Conservation (phyloP, 2,329 filamentous ascomycete species). For the Aureobasidium sp. region DNA sequence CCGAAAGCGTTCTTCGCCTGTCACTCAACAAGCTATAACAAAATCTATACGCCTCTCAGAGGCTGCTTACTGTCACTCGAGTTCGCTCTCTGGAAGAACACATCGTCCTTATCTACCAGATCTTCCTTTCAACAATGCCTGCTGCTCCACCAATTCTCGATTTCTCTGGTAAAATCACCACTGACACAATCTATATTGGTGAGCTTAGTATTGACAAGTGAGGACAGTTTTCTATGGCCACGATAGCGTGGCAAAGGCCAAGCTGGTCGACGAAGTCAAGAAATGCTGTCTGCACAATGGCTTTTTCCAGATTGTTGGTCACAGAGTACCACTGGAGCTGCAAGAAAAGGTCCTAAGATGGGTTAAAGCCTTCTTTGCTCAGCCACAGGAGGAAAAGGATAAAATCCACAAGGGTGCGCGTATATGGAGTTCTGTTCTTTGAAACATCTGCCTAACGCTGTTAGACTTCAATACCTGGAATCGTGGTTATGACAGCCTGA, state of each 20-base stretch:
- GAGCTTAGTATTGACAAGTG: background rate
- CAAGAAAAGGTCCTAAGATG: slow-evolving; percentile 34
- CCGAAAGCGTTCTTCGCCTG: too few relatives aligned
- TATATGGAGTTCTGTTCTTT: background rate
- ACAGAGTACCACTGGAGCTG: slow-evolving; percentile 34
- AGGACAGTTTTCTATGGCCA: background rate
- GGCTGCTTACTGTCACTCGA: too few relatives aligned
- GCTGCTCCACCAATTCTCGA: background rate
- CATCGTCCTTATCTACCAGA: too few relatives aligned
- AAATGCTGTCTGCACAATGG: slow-evolving; percentile 24
- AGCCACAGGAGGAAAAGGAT: slow-evolving; percentile 38
- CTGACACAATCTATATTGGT: background rate
- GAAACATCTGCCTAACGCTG: background rate
- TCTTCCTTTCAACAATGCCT: background rate
- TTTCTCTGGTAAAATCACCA: background rate
- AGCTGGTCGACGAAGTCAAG: background rate
- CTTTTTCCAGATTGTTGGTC: slow-evolving; percentile 42
- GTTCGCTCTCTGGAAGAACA: too few relatives aligned
- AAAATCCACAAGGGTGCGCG: slow-evolving; percentile 12
- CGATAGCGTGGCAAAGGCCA: background rate
- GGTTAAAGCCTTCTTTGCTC: slow-evolving; percentile 36
- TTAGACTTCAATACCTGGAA: slow-evolving; percentile 22
- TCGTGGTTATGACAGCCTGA: slow-evolving; percentile 39
- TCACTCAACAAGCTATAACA: too few relatives aligned
- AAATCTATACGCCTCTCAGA: too few relatives aligned